phyloP scores from a whole-genome alignment of 148 eudicot genomes.

The Chenopodium formosanum region DNA sequence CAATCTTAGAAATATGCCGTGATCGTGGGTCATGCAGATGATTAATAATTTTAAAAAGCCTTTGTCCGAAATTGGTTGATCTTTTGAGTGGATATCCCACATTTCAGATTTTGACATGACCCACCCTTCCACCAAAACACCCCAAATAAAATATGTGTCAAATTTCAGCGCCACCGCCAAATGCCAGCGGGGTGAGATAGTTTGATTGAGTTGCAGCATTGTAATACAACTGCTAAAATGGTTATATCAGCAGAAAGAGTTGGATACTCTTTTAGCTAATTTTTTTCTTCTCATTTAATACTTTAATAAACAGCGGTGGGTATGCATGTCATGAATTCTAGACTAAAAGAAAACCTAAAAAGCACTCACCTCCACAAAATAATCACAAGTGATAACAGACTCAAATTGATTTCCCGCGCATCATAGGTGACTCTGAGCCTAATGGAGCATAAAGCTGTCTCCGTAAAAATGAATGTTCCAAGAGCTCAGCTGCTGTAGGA shows the following conservation, averaged over 20 bases:
- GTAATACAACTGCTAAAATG: neutral
- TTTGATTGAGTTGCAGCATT: too few species aligned
- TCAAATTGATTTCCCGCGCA: constrained; percentile 32
- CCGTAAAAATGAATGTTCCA: constrained; percentile 49
- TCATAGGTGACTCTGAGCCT: constrained; percentile 57
- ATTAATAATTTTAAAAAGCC: too few species aligned
- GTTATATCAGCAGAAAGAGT: neutral
- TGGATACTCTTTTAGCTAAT: neutral
- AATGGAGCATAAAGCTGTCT: constrained; percentile 35
- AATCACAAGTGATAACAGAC: neutral
- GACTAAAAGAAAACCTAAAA: neutral
- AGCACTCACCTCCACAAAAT: constrained; percentile 19
- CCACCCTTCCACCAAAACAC: neutral
- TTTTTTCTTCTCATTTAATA: too few species aligned
- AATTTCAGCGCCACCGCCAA: neutral
- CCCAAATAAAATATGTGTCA: neutral
- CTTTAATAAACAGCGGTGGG: too few species aligned
- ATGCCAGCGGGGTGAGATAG: too few species aligned
- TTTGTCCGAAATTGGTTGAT: too few species aligned
- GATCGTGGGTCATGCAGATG: too few species aligned
- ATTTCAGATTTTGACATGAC: neutral
- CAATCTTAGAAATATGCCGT: too few species aligned
- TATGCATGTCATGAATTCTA: neutral
- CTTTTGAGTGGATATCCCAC: neutral
- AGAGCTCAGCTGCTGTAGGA: constrained; percentile 44